Evolutionary conservation across 2,329 filamentous ascomycete species (phyloP).

Genomic region (Pyrenochaeta sp.): DNA sequence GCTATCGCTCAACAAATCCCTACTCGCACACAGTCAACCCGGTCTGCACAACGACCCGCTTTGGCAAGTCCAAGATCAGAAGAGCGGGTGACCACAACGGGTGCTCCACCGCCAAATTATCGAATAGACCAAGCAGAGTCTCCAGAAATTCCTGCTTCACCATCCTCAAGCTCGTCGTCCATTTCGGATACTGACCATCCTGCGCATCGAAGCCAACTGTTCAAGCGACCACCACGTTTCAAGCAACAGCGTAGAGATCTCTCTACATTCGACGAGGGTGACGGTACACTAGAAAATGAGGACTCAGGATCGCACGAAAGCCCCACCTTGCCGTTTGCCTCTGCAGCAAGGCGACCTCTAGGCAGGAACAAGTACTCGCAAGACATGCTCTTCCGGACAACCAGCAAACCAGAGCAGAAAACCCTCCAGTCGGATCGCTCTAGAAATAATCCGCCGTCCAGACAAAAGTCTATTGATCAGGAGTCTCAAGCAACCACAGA

Average conservation of each 20-base stretch:
- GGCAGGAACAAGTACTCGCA: slow-evolving; percentile 14
- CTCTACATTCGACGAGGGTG: slow-evolving; percentile 32
- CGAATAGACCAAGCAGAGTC: slow-evolving; percentile 25
- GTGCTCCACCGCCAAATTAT: slow-evolving; percentile 9
- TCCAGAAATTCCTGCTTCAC: slow-evolving; percentile 29
- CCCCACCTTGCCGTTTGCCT: slow-evolving; percentile 54
- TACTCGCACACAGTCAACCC: slow-evolving; percentile 33
- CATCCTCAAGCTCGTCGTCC: slow-evolving; percentile 41
- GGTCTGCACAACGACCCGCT: slow-evolving; percentile 32
- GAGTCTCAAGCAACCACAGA: slow-evolving; percentile 30
- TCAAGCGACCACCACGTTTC: slow-evolving; percentile 51
- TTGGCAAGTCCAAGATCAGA: slow-evolving; percentile 26
- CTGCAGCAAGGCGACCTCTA: slow-evolving; percentile 16
- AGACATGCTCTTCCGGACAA: slow-evolving; percentile 9
- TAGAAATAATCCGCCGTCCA: slow-evolving; percentile 5
- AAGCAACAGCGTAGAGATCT: slow-evolving; percentile 40
- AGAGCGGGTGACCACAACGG: slow-evolving; percentile 13
- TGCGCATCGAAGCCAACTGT: slow-evolving; percentile 54
- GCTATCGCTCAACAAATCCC: slow-evolving; percentile 32
- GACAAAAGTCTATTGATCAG: slow-evolving; percentile 25
- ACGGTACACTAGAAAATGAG: slow-evolving; percentile 49
- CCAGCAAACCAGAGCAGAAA: slow-evolving; percentile 18
- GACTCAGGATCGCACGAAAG: slow-evolving; percentile 63
- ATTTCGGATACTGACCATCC: slow-evolving; percentile 47
- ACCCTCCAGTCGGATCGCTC: slow-evolving; percentile 6